phyloP scores from a whole-genome alignment of 2,329 filamentous ascomycete species.

The Arachnomyces sp. region DNA sequence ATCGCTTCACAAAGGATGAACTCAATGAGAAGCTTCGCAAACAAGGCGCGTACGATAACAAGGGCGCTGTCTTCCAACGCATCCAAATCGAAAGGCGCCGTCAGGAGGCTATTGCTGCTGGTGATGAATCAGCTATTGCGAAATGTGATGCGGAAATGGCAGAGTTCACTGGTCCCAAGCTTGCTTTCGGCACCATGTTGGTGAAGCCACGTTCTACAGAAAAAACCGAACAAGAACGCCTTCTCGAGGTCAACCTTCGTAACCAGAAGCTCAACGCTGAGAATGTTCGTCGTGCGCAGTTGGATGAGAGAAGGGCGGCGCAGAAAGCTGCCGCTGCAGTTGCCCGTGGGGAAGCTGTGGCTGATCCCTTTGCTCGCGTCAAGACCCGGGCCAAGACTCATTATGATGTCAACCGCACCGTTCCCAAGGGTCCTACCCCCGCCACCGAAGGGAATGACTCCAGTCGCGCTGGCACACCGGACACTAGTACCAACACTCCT shows the following conservation, averaged over 20 bases:
- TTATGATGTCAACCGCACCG: constrained; percentile 48
- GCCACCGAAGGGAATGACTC: constrained; percentile 41
- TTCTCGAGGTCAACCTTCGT: constrained; percentile 73
- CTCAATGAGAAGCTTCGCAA: constrained; percentile 69
- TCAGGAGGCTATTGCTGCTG: constrained; percentile 56
- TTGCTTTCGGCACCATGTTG: constrained; percentile 63
- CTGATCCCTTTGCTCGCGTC: constrained; percentile 50
- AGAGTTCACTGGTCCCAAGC: constrained; percentile 47
- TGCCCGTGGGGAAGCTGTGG: constrained; percentile 54
- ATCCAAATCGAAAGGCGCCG: constrained; percentile 58
- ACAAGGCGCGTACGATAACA: constrained; percentile 58
- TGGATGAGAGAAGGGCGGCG: constrained; percentile 63
- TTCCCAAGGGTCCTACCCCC: constrained; percentile 14
- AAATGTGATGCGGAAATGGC: constrained; percentile 42
- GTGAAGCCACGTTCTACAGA: constrained; percentile 48
- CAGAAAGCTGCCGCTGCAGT: constrained; percentile 54
- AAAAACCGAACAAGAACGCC: constrained; percentile 65
- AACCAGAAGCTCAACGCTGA: constrained; percentile 82
- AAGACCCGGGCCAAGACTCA: constrained; percentile 61
- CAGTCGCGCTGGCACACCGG: constrained; percentile 41
- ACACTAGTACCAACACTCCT: constrained; percentile 47
- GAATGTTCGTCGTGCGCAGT: constrained; percentile 79
- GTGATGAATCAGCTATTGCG: constrained; percentile 51
- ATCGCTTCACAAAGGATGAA: constrained; percentile 74
- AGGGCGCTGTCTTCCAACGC: constrained; percentile 59